Conservation (phyloP, 192 early-diverging fungal genomes). For the Chytriomyces confervae region DNA sequence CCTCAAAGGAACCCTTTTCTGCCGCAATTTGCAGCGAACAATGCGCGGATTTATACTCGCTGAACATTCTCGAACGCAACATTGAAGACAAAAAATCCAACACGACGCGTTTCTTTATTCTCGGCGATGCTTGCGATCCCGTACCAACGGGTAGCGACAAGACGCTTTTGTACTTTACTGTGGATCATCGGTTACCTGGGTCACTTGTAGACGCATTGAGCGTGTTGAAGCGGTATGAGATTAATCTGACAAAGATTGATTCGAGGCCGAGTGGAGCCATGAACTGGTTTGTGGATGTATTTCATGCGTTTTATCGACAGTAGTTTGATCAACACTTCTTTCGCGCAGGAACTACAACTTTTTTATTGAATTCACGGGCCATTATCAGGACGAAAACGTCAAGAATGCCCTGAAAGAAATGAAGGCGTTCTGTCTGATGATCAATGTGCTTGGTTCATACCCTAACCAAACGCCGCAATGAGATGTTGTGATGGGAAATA, state of each 20-base stretch:
- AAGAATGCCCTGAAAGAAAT: slow-evolving; percentile 71
- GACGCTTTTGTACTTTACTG: slow-evolving; percentile 85
- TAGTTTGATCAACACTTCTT: neutral
- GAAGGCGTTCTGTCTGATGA: slow-evolving; percentile 72
- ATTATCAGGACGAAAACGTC: slow-evolving; percentile 72
- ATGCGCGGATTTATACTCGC: slow-evolving; percentile 78
- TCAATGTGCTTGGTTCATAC: slow-evolving; percentile 85
- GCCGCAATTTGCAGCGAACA: slow-evolving; percentile 83
- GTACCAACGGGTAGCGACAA: slow-evolving; percentile 77
- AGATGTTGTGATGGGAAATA: neutral
- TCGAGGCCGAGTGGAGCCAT: slow-evolving; percentile 72
- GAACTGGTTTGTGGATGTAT: slow-evolving; percentile 1
- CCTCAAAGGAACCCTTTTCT: slow-evolving; percentile 72
- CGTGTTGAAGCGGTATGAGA: slow-evolving; percentile 77
- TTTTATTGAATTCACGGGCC: slow-evolving; percentile 89
- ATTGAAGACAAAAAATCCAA: slow-evolving; percentile 86
- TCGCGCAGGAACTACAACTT: slow-evolving; percentile 83
- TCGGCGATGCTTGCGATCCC: slow-evolving; percentile 70
- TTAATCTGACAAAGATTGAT: slow-evolving; percentile 93
- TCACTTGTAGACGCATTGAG: slow-evolving; percentile 84
- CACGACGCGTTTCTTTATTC: slow-evolving; percentile 91
- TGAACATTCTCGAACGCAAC: slow-evolving; percentile 75
- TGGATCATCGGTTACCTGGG: slow-evolving; percentile 86
- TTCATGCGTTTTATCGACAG: neutral
- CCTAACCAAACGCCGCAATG: slow-evolving; percentile 59